phyloP scores from a whole-genome alignment of 2,329 filamentous ascomycete species.

The Verticillium alfalfae region DNA sequence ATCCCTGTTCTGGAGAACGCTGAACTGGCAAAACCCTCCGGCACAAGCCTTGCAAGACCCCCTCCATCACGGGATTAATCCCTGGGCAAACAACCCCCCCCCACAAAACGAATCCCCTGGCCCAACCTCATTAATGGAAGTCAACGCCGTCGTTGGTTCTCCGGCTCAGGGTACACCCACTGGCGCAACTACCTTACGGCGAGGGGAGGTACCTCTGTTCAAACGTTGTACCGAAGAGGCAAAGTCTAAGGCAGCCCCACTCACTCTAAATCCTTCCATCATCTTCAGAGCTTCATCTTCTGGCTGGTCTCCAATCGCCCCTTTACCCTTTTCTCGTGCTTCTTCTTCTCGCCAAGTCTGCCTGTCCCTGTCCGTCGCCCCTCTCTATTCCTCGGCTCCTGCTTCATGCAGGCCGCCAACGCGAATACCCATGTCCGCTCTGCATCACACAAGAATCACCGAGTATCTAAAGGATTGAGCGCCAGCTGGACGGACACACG shows the following conservation, averaged over 20 bases:
- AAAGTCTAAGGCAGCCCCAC: background rate
- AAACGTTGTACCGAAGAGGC: background rate
- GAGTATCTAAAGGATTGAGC: background rate
- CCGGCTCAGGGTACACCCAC: background rate
- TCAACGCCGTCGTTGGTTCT: background rate
- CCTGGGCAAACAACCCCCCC: background rate
- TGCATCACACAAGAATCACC: background rate
- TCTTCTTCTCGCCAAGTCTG: background rate
- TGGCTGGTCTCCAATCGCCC: background rate
- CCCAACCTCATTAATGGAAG: background rate
- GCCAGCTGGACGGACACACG: background rate
- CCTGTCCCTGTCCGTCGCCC: background rate
- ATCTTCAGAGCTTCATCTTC: background rate
- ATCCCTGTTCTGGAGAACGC: background rate
- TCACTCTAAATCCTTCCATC: background rate
- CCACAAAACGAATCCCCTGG: background rate
- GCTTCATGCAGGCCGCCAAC: background rate
- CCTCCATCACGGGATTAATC: background rate
- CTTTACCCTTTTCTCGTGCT: background rate
- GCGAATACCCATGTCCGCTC: background rate
- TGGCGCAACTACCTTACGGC: no score
- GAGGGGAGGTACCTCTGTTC: background rate
- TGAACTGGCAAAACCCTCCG: background rate
- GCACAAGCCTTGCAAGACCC: background rate
- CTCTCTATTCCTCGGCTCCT: background rate